phyloP scores from a whole-genome alignment of 805 yeast species.

The Wickerhamiella azyma region DNA sequence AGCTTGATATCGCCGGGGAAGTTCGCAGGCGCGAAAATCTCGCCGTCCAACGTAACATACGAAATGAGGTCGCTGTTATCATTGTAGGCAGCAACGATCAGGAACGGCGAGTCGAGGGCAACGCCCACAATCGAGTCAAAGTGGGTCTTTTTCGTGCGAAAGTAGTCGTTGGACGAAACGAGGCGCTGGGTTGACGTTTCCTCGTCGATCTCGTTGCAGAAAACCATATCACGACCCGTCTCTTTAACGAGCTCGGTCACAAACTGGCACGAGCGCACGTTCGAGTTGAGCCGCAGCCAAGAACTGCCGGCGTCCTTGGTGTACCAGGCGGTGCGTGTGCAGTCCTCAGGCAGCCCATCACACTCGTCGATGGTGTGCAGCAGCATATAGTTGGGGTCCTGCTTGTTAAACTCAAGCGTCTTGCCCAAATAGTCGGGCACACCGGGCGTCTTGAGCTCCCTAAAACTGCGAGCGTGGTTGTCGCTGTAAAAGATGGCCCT shows the following conservation, averaged over 20 bases:
- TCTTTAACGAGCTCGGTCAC: slow-evolving; percentile 41
- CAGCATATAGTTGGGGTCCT: slow-evolving; percentile 43
- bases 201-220: slow-evolving; percentile 37
- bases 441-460: slow-evolving; percentile 36
- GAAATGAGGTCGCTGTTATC: slow-evolving; percentile 46
- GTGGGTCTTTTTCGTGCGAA: slow-evolving; percentile 26
- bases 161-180: slow-evolving; percentile 35
- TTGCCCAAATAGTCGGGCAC: slow-evolving; percentile 32
- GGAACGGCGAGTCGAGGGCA: slow-evolving; percentile 55
- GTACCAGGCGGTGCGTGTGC: slow-evolving; percentile 45
- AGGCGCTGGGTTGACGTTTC: background rate
- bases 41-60: slow-evolving; percentile 67
- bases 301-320: slow-evolving; percentile 55
- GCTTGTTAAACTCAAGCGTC: slow-evolving; percentile 46
- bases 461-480: slow-evolving; percentile 55
- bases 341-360: slow-evolving; percentile 32
- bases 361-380: slow-evolving; percentile 56
- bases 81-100: slow-evolving; percentile 53
- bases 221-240: slow-evolving; percentile 39
- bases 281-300: slow-evolving; percentile 41
- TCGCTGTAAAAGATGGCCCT: slow-evolving; percentile 42
- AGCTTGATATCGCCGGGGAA: slow-evolving; percentile 54
- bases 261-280: slow-evolving; percentile 51
- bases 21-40: slow-evolving; percentile 57
- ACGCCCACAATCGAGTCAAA: slow-evolving; percentile 57